A percentile compares a stretch with the other conserved stretches of the same genome.
Evolutionary conservation across 164 flowering plant genomes (phyloP).

Genomic region (Buxus sempervirens): DNA sequence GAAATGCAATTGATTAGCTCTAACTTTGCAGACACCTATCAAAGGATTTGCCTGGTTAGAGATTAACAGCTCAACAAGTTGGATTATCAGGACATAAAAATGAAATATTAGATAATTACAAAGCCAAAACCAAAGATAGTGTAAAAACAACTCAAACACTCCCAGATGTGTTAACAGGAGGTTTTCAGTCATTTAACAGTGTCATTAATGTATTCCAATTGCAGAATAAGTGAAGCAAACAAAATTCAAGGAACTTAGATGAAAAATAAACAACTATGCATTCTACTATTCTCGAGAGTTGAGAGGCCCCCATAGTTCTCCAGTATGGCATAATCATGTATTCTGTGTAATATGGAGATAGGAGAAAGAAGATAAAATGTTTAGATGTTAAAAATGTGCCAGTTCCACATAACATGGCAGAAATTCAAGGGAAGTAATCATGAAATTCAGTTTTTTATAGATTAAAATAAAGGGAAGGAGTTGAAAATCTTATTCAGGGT

Average conservation of each 20-base stretch:
- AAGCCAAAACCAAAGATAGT: background rate
- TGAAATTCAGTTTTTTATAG: background rate
- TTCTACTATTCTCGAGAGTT: no score
- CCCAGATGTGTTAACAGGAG: background rate
- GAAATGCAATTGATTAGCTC: no score
- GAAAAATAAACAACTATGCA: no score
- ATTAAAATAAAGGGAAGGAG: background rate
- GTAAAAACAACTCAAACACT: background rate
- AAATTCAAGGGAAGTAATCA: background rate
- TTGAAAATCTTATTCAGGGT: background rate
- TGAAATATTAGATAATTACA: no score
- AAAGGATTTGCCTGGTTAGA: background rate
- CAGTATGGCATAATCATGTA: background rate
- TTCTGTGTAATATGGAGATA: background rate
- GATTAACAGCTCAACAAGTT: background rate
- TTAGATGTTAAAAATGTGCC: background rate
- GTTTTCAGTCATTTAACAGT: background rate
- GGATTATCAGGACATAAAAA: background rate
- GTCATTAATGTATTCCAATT: no score
- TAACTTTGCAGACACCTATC: background rate
- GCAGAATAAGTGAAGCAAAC: no score
- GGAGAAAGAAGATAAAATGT: background rate
- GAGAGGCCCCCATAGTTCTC: no score
- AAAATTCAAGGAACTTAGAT: no score
- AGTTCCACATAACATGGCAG: background rate